A percentile compares a stretch with the other conserved stretches of the same genome.
These are phyloP conservation scores for Syzygium aqueum DNA, from an alignment of 345 rosid species.

Conservation along the genomic window DNA sequence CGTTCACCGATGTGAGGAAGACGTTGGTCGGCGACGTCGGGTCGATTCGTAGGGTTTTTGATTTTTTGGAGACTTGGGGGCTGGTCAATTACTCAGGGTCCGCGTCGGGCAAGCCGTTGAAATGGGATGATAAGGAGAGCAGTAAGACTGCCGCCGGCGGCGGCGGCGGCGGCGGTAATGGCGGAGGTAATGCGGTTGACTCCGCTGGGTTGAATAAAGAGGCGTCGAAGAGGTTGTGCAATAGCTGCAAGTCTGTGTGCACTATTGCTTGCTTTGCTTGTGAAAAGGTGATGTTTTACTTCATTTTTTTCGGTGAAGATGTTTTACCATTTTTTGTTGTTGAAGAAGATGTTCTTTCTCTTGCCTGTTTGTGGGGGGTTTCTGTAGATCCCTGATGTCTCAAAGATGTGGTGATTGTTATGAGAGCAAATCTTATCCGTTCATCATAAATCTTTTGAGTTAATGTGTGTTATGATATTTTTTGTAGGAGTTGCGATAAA, in stretches of 20 bases:
- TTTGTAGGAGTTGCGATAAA: background rate
- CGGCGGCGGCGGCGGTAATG: background rate
- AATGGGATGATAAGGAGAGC: conserved; percentile 80
- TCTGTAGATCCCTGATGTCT: background rate
- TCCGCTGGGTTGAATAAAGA: conserved; percentile 22
- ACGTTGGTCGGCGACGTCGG: conserved; percentile 78
- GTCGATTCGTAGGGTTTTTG: conserved; percentile 84
- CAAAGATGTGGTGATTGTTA: background rate
- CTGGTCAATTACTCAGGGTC: conserved; percentile 59
- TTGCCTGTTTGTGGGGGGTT: background rate
- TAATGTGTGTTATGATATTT: background rate
- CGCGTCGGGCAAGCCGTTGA: conserved; percentile 47
- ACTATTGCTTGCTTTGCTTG: conserved; percentile 78
- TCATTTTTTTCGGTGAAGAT: background rate
- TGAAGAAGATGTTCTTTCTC: background rate
- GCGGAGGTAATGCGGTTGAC: conserved; percentile 11
- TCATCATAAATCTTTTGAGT: background rate
- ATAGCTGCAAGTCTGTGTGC: conserved; percentile 77
- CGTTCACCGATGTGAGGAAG: conserved; percentile 77
- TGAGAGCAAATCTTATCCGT: background rate
- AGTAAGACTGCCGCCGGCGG: conserved; percentile 25
- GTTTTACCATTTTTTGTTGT: background rate
- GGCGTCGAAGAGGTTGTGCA: conserved; percentile 48
- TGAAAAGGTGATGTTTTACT: conserved; percentile 53
- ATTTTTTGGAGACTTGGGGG: conserved; percentile 89